Conservation (phyloP, 2,329 filamentous ascomycete species). For the Diaporthe australafricana region DNA sequence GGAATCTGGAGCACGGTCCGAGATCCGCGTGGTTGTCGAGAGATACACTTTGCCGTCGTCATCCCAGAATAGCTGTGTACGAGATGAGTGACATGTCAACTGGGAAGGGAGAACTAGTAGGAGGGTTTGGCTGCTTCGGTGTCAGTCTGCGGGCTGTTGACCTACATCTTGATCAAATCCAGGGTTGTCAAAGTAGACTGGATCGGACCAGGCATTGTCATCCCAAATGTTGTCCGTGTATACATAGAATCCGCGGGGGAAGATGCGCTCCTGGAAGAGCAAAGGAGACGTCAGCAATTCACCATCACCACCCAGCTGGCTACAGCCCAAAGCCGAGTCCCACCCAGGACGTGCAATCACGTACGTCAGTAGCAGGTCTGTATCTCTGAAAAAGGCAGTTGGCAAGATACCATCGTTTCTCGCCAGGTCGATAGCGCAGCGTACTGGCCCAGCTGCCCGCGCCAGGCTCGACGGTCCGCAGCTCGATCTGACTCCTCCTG, state of each 20-base stretch:
- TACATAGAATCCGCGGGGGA: conserved; percentile 66
- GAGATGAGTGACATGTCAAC: not conserved
- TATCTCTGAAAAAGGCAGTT: conserved; percentile 58
- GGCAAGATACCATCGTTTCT: conserved; percentile 57
- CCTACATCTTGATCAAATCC: conserved; percentile 65
- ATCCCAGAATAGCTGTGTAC: conserved; percentile 57
- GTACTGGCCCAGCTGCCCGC: conserved; percentile 62
- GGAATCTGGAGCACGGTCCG: conserved; percentile 49
- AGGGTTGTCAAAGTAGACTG: conserved; percentile 64
- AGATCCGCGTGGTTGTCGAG: conserved; percentile 53
- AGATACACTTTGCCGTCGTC: conserved; percentile 62
- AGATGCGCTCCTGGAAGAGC: conserved; percentile 54
- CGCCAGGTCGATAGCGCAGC: conserved; percentile 54
- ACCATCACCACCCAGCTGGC: no score
- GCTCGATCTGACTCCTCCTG: conserved; percentile 61
- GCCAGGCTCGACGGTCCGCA: conserved; percentile 63
- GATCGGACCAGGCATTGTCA: conserved; percentile 62
- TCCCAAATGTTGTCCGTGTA: conserved; percentile 65
- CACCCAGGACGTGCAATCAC: conserved; percentile 10
- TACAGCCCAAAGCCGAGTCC: not conserved
- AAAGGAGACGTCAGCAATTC: not conserved
- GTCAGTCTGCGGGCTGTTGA: not conserved
- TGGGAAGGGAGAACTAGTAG: not conserved
- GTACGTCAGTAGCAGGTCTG: conserved; percentile 49
- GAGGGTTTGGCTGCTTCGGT: not conserved